Conservation (phyloP, 73 alveolate genomes). For the Blepharisma japonicum region DNA sequence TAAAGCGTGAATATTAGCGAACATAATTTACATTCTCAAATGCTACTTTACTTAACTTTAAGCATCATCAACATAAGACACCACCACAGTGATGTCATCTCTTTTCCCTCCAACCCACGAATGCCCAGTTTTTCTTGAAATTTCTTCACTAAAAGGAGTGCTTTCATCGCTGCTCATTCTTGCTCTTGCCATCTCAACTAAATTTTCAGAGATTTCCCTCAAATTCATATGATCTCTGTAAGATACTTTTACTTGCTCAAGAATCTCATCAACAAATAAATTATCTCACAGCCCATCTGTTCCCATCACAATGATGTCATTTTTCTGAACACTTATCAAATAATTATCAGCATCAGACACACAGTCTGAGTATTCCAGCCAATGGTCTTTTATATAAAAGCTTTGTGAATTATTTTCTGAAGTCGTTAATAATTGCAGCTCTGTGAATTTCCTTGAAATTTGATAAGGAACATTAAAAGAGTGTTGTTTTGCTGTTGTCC, state of each 20-base stretch:
- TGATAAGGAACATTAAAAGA: conserved; percentile 21
- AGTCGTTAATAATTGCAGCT: neutral
- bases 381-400: too few relatives aligned
- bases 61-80: neutral
- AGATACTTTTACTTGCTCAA: neutral
- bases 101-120: conserved; percentile 2
- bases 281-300: conserved; percentile 29
- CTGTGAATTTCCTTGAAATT: neutral
- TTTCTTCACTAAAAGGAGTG: too few relatives aligned
- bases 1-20: too few relatives aligned
- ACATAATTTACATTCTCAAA: too few relatives aligned
- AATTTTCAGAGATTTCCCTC: too few relatives aligned
- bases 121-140: neutral
- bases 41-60: too few relatives aligned
- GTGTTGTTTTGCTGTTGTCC: conserved; percentile 14
- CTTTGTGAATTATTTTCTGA: too few relatives aligned
- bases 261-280: neutral
- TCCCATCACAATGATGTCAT: conserved; percentile 4
- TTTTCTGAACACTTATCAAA: neutral
- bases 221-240: too few relatives aligned
- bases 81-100: neutral
- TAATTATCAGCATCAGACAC: conserved; percentile 21
- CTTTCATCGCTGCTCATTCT: too few relatives aligned
- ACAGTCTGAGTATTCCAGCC: neutral
- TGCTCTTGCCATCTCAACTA: too few relatives aligned